Evolutionary conservation across 2,329 filamentous ascomycete species (phyloP).

Genomic region (Fusarium sp.): DNA sequence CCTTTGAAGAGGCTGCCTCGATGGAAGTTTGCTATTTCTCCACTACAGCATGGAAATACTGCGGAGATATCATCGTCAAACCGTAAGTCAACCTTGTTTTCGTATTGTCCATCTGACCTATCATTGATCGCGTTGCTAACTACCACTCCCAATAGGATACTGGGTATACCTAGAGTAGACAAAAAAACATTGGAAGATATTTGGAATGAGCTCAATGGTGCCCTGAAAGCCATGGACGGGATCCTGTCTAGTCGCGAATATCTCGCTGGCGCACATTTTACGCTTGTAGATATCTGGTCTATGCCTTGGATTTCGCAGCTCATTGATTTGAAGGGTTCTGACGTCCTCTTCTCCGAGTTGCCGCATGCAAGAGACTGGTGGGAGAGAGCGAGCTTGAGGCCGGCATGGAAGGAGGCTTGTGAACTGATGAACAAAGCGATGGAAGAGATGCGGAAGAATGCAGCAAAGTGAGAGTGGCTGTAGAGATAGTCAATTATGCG

Average conservation of each 20-base stretch:
- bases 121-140: accelerated
- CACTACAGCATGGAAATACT: not conserved
- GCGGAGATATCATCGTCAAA: not conserved
- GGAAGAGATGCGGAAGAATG: not conserved
- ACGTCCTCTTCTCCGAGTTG: not conserved
- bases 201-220: accelerated
- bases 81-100: not conserved
- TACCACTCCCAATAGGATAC: accelerated
- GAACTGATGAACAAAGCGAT: not conserved
- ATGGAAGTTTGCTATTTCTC: not conserved
- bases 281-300: accelerated
- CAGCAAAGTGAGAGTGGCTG: not conserved
- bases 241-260: not conserved
- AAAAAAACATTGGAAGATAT: accelerated
- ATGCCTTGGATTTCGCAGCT: not conserved
- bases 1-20: not conserved
- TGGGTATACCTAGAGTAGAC: not conserved
- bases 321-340: not conserved
- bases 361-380: not conserved
- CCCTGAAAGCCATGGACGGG: not conserved
- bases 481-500: no score
- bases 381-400: not conserved
- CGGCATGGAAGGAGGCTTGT: not conserved
- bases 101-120: accelerated
- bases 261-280: accelerated